These are phyloP conservation scores for Schoenoplectus triqueter DNA, from an alignment of 202 grass and related monocot species.

Conservation along the genomic window DNA sequence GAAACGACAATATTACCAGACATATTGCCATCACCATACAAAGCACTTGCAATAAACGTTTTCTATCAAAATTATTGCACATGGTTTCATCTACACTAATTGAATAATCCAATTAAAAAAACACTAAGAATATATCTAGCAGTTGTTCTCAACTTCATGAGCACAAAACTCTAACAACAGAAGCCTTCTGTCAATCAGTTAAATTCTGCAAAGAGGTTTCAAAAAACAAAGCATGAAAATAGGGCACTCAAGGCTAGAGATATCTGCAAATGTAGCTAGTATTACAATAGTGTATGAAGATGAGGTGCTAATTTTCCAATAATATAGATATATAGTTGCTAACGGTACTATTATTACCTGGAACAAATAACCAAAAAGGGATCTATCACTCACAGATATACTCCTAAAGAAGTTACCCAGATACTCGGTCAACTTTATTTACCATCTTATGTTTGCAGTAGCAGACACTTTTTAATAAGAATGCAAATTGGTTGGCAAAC, in stretches of 20 bases:
- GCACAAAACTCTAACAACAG: too few relatives aligned
- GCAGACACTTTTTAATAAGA: conserved; percentile 11
- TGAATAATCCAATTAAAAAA: conserved; percentile 44
- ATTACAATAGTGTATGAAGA: not conserved
- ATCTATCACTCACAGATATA: conserved; percentile 57
- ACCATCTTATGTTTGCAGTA: not conserved
- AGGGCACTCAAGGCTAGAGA: not conserved
- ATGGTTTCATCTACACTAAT: conserved; percentile 27
- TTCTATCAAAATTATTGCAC: conserved; percentile 28
- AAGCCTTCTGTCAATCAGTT: too few relatives aligned
- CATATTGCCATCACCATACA: too few relatives aligned
- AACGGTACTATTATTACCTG: conserved; percentile 67
- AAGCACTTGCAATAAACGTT: not conserved
- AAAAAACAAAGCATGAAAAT: too few relatives aligned
- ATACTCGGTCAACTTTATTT: conserved; percentile 61
- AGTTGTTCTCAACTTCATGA: too few relatives aligned
- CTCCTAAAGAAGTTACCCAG: conserved; percentile 63
- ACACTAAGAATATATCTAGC: too few relatives aligned
- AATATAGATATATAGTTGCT: too few relatives aligned
- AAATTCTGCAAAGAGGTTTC: too few relatives aligned
- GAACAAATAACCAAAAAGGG: conserved; percentile 74
- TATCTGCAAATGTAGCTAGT: not conserved
- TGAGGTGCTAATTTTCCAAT: not conserved
- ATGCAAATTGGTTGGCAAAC: conserved; percentile 45
- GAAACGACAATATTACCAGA: too few relatives aligned